Conservation (phyloP, 2,329 filamentous ascomycete species). For the Leptographium lundbergii region DNA sequence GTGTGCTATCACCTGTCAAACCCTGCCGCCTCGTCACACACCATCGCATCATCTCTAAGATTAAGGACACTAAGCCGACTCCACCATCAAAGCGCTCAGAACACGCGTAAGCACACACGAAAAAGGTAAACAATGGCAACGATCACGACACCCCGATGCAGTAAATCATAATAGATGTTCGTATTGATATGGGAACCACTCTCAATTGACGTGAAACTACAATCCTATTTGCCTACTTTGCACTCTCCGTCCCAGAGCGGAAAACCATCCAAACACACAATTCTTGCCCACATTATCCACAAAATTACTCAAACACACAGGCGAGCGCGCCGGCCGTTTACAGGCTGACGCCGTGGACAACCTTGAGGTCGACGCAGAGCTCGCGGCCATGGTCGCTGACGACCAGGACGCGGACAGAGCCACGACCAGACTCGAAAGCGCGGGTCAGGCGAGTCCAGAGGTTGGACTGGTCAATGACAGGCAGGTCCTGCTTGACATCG, state of each 20-base stretch:
- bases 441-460: slow-evolving; percentile 70
- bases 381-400: slow-evolving; percentile 88
- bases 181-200: not conserved
- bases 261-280: not conserved
- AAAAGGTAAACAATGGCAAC: no score
- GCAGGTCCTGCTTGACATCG: slow-evolving; percentile 91
- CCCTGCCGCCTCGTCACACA: no score
- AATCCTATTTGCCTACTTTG: not conserved
- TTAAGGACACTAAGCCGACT: no score
- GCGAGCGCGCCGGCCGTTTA: slow-evolving; percentile 23
- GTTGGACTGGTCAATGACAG: slow-evolving; percentile 89
- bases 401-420: slow-evolving; percentile 88
- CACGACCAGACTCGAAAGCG: slow-evolving; percentile 83
- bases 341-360: slow-evolving; percentile 69
- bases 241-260: not conserved
- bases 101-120: no score
- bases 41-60: no score
- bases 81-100: no score
- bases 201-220: slow-evolving; percentile 1
- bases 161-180: no score
- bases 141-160: no score
- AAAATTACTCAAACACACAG: not conserved
- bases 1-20: no score
- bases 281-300: not conserved
- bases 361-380: slow-evolving; percentile 98